These are phyloP conservation scores for Irpex rosettiformis DNA, from an alignment of 1,284 basidiomycete genomes.

Conservation along the genomic window DNA sequence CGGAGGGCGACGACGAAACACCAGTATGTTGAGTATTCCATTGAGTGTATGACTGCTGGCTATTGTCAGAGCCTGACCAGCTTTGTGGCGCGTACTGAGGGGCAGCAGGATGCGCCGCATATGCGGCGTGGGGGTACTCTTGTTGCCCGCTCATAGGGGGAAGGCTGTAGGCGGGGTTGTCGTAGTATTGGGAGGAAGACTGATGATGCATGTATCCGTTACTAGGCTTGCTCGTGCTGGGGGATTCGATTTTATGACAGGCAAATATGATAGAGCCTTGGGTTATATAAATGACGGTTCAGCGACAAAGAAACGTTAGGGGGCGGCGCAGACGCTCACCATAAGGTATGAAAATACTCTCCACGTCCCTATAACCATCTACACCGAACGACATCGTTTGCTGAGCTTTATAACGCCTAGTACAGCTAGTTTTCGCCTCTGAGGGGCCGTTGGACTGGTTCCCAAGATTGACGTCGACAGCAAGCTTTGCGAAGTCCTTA, in stretches of 20 bases:
- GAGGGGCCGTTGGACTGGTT: constrained; percentile 45
- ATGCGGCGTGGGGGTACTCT: constrained; percentile 31
- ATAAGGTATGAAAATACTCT: constrained; percentile 93
- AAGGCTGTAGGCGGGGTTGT: constrained; percentile 40
- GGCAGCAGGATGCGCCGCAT: constrained; percentile 36
- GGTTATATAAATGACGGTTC: constrained; percentile 18
- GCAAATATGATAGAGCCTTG: constrained; percentile 79
- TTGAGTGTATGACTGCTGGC: constrained; percentile 32
- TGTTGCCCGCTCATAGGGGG: constrained; percentile 37
- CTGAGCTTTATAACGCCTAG: constrained; percentile 83
- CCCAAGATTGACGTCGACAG: constrained; percentile 74
- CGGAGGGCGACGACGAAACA: constrained; percentile 29
- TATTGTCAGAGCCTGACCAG: constrained; percentile 44
- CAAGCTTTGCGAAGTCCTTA: constrained; percentile 82
- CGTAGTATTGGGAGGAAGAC: constrained; percentile 43
- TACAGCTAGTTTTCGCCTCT: constrained; percentile 89
- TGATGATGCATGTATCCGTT: constrained; percentile 31
- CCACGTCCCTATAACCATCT: constrained; percentile 66
- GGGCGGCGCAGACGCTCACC: constrained; percentile 46
- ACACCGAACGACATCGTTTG: constrained; percentile 62
- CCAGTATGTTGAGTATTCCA: constrained; percentile 35
- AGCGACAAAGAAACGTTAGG: constrained; percentile 6
- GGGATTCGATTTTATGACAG: constrained; percentile 67
- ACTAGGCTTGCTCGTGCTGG: constrained; percentile 31
- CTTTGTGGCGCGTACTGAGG: constrained; percentile 44